These are phyloP conservation scores for Erodium chrysanthum DNA, from an alignment of 441 rosid genomes.

Conservation along the genomic window DNA sequence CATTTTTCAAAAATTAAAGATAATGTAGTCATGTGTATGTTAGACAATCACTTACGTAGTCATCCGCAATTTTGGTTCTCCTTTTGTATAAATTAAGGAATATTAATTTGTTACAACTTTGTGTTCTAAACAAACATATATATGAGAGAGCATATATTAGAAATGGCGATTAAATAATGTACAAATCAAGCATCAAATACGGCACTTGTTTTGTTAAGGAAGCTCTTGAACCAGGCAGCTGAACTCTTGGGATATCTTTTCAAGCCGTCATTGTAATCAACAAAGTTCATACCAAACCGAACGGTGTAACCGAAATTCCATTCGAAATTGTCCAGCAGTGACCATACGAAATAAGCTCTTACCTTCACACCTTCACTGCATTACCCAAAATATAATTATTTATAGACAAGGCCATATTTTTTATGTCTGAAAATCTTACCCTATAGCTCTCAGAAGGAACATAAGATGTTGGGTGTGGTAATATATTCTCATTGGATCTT, in stretches of 20 bases:
- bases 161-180: too few species aligned
- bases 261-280: slow-evolving; percentile 27
- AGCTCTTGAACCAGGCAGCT: slow-evolving; percentile 28
- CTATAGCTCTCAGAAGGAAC: slow-evolving; percentile 25
- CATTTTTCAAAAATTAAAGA: too few species aligned
- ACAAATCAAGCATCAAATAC: not conserved
- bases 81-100: too few species aligned
- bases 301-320: slow-evolving; percentile 32
- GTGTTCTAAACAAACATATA: too few species aligned
- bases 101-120: too few species aligned
- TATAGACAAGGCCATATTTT: not conserved
- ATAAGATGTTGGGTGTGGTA: slow-evolving; percentile 25
- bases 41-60: too few species aligned
- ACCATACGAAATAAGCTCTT: slow-evolving; percentile 33
- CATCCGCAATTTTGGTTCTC: too few species aligned
- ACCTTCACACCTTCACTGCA: slow-evolving; percentile 28
- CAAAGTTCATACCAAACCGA: slow-evolving; percentile 31
- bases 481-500: slow-evolving; percentile 25
- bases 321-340: slow-evolving; percentile 30
- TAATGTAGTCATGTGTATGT: too few species aligned
- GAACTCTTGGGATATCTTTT: slow-evolving; percentile 35
- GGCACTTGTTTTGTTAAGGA: slow-evolving; percentile 14
- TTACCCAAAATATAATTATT: not conserved
- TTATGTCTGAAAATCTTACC: slow-evolving; percentile 20
- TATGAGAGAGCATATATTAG: too few species aligned